Conservation (phyloP, 805 yeast species). For the Scheffersomyces coipomensis region DNA sequence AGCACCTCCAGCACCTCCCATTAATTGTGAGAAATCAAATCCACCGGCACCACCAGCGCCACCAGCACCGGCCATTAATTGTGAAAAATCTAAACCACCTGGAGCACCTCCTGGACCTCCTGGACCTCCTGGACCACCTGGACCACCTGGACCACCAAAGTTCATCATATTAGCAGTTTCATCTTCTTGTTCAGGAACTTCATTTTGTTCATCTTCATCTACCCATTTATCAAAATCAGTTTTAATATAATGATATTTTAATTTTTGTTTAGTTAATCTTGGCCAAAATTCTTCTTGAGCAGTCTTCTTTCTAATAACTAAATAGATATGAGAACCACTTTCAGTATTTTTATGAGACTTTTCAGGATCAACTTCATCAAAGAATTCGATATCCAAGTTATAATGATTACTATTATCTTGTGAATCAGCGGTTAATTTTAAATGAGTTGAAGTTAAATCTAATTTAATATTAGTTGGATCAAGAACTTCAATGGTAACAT, state of each 20-base stretch:
- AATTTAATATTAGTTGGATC: constrained; percentile 67
- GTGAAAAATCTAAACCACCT: constrained; percentile 31
- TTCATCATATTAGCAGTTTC: constrained; percentile 27
- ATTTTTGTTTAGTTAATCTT: constrained; percentile 83
- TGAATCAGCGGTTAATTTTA: constrained; percentile 51
- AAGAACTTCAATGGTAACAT: constrained; percentile 68
- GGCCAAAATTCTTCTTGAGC: constrained; percentile 88
- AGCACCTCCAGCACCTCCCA: constrained; percentile 33
- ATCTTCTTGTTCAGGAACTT: constrained; percentile 47
- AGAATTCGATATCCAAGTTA: constrained; percentile 71
- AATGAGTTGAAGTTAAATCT: constrained; percentile 52
- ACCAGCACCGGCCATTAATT: constrained; percentile 32
- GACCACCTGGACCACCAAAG: constrained; percentile 31
- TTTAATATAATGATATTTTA: constrained; percentile 74
- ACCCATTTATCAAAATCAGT: constrained; percentile 98
- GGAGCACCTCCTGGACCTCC: constrained; percentile 18
- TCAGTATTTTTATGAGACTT: constrained; percentile 56
- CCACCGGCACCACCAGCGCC: constrained; percentile 22
- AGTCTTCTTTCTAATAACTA: constrained; percentile 69
- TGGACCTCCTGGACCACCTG: constrained; percentile 23
- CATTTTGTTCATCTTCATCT: constrained; percentile 97
- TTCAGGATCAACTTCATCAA: constrained; percentile 67
- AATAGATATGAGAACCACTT: constrained; percentile 58
- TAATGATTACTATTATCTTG: constrained; percentile 52
- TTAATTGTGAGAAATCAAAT: constrained; percentile 27